Base-by-base conservation (phyloP, 2,329 filamentous ascomycete species). In the Colletotrichum cordylinicola region DNA sequence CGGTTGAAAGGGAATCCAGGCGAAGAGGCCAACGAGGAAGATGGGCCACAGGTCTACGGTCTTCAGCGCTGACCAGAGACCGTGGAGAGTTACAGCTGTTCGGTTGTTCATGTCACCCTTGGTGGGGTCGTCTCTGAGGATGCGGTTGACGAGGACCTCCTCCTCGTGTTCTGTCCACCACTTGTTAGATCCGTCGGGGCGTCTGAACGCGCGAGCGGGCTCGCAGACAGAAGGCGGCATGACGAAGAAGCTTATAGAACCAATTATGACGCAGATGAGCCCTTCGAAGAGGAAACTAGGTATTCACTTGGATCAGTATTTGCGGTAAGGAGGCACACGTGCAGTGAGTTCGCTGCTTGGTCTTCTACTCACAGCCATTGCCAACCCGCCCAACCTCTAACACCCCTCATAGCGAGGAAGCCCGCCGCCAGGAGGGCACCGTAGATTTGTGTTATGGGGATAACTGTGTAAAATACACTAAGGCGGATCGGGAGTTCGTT, bases 391-490 rank as follows among this genome's bases (percentile, higher is more conserved):
- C 85, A 82, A 5, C 88, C 89, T n/a, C 78, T 80, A 4, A 87
- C 81, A 3, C 89, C 90, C 39, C 87, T 81, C 83, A 91, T 87
- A 56, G 88, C 84, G 4, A 91, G 83, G 9, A 89, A 83, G 1
- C 83, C 86, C 1, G 85, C 85, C 6, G 86, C 87, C 6, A 88
- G 74, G 0, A 88, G 81, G 16, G 91, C 89, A 0, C 90, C 87
- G 24, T 87, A 84, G 39, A 88, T 83, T 78, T 82, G 79, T 4
- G 84, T 83, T 31, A 87, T 77, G 67, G 86, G 87, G n/a, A 88
- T 82, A 2, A 86, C 87, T 1, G 86, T 86, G 93, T 93, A 95
- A 82, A 95, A 95, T 79, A 88, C 92, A 56, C 91, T 91, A 6
- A 95, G 86, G 0, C 94, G 90, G 29, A 90, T 88, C 0, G 79